Evolutionary conservation across 768 basidiomycete species (phyloP).

Genomic region (Agrocybe pediades): DNA sequence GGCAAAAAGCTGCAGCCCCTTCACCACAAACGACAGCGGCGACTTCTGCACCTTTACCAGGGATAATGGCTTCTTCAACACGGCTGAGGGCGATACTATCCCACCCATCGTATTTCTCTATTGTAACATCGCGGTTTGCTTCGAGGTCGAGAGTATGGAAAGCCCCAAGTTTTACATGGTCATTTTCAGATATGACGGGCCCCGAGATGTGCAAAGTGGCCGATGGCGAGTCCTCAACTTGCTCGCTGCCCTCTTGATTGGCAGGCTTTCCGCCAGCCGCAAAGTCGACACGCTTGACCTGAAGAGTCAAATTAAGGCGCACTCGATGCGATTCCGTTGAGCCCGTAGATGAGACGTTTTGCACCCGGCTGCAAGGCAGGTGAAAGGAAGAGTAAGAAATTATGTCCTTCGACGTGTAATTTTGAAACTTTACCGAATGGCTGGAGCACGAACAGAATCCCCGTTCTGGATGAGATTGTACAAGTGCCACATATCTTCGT

Average conservation of each 20-base stretch:
- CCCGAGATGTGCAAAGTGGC: constrained; percentile 86
- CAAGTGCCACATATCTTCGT: constrained; percentile 99
- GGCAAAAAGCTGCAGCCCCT: constrained; percentile 91
- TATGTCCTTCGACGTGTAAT: background rate
- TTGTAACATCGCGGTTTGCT: constrained; percentile 84
- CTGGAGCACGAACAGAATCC: constrained; percentile 83
- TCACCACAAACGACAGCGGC: constrained; percentile 96
- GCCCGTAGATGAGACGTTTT: constrained; percentile 89
- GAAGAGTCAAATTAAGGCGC: constrained; percentile 80
- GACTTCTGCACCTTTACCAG: constrained; percentile 95
- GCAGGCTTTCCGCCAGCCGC: constrained; percentile 64
- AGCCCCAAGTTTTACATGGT: constrained; percentile 88
- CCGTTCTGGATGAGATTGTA: constrained; percentile 95
- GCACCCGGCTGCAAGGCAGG: constrained; percentile 84
- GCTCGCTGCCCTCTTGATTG: constrained; percentile 39
- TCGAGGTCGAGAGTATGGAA: constrained; percentile 96
- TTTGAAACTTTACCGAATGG: constrained; percentile 63
- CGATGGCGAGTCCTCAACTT: constrained; percentile 37
- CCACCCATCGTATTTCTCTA: constrained; percentile 90
- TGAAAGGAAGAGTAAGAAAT: background rate
- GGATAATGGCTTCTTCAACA: constrained; percentile 85
- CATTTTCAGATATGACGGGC: constrained; percentile 82
- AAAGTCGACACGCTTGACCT: constrained; percentile 80
- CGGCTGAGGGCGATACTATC: constrained; percentile 84
- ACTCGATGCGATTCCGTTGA: constrained; percentile 92